These are phyloP conservation scores for Aspergillus homomorphus DNA, from an alignment of 495 filamentous ascomycete genomes.

Conservation along the genomic window DNA sequence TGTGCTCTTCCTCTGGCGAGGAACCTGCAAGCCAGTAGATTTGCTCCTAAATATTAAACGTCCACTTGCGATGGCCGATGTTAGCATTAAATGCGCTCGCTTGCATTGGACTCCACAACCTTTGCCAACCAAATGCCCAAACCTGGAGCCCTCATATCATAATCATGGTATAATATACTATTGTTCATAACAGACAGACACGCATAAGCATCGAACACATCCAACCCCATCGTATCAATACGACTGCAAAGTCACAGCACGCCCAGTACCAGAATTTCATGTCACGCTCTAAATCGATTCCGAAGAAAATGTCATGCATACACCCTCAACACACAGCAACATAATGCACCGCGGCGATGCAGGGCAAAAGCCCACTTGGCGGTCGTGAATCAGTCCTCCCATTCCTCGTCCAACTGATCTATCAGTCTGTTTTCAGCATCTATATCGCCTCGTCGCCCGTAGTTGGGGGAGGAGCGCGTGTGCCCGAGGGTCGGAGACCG, in stretches of 20 bases:
- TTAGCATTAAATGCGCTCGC: no score
- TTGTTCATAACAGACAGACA: neutral
- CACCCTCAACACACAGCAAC: neutral
- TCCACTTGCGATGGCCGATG: no score
- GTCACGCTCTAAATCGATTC: neutral
- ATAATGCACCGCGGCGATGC: neutral
- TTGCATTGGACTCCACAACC: no score
- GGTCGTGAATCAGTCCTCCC: constrained; percentile 36
- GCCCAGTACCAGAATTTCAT: neutral
- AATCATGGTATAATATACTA: neutral
- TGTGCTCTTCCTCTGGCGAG: no score
- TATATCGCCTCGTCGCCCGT: constrained; percentile 37
- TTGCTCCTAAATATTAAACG: no score
- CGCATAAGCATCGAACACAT: neutral
- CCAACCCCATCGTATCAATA: neutral
- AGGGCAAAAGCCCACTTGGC: neutral
- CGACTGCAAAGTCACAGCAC: neutral
- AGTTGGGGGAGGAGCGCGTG: constrained; percentile 36
- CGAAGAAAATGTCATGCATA: neutral
- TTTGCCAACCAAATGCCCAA: no score
- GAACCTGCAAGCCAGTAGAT: no score
- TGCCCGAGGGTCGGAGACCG: constrained; percentile 40
- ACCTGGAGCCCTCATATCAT: neutral
- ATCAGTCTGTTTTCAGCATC: constrained; percentile 94
- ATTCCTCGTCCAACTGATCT: constrained; percentile 95